These are phyloP conservation scores for Conticribra weissflogii DNA, from an alignment of 108 stramenopile genomes.

Conservation along the genomic window DNA sequence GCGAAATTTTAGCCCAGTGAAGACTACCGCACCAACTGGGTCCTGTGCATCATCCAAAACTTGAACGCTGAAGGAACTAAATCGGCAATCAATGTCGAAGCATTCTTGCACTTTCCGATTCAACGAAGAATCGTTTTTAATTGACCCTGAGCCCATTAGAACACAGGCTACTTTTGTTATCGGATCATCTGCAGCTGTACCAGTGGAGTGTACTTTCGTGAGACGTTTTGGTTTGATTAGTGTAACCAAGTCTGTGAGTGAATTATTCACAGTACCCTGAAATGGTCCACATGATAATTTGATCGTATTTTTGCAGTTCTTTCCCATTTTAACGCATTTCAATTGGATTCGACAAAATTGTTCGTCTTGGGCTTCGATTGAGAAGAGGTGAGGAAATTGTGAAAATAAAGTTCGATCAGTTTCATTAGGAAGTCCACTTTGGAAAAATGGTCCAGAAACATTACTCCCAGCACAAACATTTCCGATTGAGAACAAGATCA, in stretches of 20 bases:
- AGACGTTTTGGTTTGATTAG: not conserved
- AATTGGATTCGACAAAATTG: not conserved
- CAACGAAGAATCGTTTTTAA: not conserved
- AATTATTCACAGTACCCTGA: not conserved
- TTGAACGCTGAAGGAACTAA: conserved; percentile 37
- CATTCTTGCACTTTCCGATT: not conserved
- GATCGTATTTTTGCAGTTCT: not conserved
- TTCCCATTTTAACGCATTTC: not conserved
- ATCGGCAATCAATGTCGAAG: conserved; percentile 28
- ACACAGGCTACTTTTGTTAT: conserved; percentile 1
- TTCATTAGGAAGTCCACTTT: conserved; percentile 5
- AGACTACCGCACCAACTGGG: conserved; percentile 23
- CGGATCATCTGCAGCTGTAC: not conserved
- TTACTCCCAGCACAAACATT: not conserved
- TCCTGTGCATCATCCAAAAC: conserved; percentile 11
- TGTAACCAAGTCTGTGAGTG: not conserved
- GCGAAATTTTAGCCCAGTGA: conserved; percentile 34
- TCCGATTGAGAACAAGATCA: not conserved
- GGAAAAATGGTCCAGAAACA: not conserved
- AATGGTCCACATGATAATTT: conserved; percentile 9
- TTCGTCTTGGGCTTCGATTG: not conserved
- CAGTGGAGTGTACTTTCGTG: not conserved
- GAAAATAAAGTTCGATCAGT: not conserved
- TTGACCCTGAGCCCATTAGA: conserved; percentile 2
- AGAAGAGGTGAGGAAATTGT: not conserved